These are phyloP conservation scores for Solanum medicagineum DNA, from an alignment of 257 asterid species.

Conservation along the genomic window DNA sequence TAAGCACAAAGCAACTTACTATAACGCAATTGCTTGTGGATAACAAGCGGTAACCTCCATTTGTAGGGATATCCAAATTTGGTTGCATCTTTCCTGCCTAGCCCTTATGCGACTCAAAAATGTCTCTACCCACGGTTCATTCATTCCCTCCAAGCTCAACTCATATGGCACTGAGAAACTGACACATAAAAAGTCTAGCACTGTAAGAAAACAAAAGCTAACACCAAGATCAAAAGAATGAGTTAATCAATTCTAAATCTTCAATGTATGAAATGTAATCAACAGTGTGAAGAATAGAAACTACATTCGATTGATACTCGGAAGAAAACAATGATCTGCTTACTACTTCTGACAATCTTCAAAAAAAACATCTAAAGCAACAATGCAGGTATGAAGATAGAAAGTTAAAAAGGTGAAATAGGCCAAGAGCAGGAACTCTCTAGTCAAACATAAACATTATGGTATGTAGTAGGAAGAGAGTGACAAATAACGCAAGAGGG, in stretches of 20 bases:
- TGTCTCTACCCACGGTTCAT: slow-evolving; percentile 67
- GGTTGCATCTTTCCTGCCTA: slow-evolving; percentile 40
- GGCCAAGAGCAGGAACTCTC: background rate
- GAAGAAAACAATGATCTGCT: background rate
- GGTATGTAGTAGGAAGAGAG: background rate
- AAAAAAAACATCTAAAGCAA: background rate
- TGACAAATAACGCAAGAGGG: background rate
- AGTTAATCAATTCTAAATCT: background rate
- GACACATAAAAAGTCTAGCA: background rate
- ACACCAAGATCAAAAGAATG: background rate
- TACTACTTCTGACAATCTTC: background rate
- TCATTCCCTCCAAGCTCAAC: slow-evolving; percentile 51
- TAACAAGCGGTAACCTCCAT: slow-evolving; percentile 61
- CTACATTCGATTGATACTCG: background rate
- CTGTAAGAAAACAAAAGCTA: background rate
- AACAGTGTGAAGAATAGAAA: background rate
- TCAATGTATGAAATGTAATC: background rate
- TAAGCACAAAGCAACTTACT: slow-evolving; percentile 1
- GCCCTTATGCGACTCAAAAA: slow-evolving; percentile 31
- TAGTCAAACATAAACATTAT: background rate
- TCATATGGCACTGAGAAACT: slow-evolving; percentile 77
- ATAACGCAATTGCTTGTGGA: slow-evolving; percentile 70
- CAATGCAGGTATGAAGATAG: background rate
- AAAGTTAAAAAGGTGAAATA: background rate
- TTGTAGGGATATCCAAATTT: slow-evolving; percentile 51